These are phyloP conservation scores for Starmerella sp. DNA, from an alignment of 805 yeast genomes.

Conservation along the genomic window DNA sequence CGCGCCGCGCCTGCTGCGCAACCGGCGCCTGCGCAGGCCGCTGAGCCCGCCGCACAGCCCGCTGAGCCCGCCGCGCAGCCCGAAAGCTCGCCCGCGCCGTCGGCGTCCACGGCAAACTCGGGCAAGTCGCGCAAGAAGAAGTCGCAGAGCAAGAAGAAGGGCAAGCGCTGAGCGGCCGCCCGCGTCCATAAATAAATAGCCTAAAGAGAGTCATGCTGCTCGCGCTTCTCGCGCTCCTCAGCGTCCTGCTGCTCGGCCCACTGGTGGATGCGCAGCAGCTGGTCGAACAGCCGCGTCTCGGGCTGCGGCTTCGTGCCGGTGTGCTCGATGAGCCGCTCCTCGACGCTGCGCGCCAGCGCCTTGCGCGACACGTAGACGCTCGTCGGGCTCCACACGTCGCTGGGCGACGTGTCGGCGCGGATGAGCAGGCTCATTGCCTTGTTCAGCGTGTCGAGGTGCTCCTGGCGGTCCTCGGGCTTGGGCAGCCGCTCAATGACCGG, in stretches of 20 bases:
- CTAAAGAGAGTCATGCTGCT: neutral
- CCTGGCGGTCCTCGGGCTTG: neutral
- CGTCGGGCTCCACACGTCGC: neutral
- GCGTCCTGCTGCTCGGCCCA: neutral
- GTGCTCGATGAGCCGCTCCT: neutral
- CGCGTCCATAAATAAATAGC: neutral
- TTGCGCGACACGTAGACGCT: neutral
- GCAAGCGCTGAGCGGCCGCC: slow-evolving; percentile 11
- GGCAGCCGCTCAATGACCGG: slow-evolving; percentile 6
- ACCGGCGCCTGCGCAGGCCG: no score
- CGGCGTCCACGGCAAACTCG: neutral
- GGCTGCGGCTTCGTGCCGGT: neutral
- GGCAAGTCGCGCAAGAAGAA: slow-evolving; percentile 4
- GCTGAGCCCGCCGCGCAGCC: neutral
- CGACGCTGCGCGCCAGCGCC: neutral
- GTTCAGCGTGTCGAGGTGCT: neutral
- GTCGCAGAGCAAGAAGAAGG: slow-evolving; percentile 3
- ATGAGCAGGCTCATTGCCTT: slow-evolving; percentile 3
- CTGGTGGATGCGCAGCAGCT: neutral
- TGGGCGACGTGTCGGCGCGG: neutral
- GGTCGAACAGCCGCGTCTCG: neutral
- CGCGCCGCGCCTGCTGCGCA: neutral
- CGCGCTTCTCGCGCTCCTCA: neutral
- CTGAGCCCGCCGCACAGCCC: neutral
- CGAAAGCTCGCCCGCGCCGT: neutral